Conservation (phyloP, 2,329 filamentous ascomycete species). For the Myriangium duriaei region DNA sequence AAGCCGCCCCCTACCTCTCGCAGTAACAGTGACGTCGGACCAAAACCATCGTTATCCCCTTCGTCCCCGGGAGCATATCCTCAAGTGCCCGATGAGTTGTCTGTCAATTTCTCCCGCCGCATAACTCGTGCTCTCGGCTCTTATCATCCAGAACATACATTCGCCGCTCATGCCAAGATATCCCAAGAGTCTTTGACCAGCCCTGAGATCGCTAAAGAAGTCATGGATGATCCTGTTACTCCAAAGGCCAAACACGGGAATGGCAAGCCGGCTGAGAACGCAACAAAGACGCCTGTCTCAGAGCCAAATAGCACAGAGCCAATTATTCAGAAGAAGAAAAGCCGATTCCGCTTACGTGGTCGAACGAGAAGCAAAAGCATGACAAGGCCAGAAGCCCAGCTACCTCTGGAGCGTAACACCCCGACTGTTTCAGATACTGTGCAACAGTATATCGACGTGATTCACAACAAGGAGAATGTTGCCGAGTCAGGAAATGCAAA, state of each 20-base stretch:
- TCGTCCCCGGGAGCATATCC: conserved; percentile 12
- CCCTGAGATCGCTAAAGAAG: neutral
- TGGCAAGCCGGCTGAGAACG: neutral
- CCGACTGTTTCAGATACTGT: conserved; percentile 11
- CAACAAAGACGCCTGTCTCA: neutral
- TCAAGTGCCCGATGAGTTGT: conserved; percentile 23
- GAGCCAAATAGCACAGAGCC: conserved; percentile 4
- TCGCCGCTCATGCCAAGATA: conserved; percentile 2
- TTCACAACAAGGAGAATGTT: neutral
- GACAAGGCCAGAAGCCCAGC: conserved; percentile 11
- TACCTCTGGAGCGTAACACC: conserved; percentile 14
- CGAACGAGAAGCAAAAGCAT: conserved; percentile 17
- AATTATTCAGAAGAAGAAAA: conserved; percentile 13
- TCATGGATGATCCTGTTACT: neutral
- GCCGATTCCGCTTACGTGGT: conserved; percentile 13
- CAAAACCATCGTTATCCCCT: conserved; percentile 21
- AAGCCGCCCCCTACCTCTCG: conserved; percentile 20
- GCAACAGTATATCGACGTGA: conserved; percentile 8
- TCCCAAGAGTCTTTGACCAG: neutral
- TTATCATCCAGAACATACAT: conserved; percentile 6
- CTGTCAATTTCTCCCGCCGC: conserved; percentile 23
- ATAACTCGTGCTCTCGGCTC: conserved; percentile 5
- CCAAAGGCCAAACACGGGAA: neutral
- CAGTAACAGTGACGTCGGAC: conserved; percentile 9
- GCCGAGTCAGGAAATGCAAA: neutral